Evolutionary conservation across 1,284 basidiomycete genomes (phyloP).

Genomic region (Irpex sp.): DNA sequence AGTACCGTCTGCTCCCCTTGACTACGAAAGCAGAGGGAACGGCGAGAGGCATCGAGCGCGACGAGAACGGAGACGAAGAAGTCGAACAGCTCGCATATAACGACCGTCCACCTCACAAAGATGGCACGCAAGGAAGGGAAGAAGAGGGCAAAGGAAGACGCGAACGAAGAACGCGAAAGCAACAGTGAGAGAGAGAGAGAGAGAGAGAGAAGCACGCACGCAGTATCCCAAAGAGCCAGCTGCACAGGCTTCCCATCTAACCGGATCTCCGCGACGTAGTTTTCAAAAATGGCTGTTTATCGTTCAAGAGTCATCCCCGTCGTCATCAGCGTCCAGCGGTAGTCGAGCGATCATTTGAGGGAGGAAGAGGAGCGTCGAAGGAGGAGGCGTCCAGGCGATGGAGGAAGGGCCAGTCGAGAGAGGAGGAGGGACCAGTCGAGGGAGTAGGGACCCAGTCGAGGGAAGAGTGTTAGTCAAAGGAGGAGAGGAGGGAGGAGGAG

Average conservation of each 20-base stretch:
- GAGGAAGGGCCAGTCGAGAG: no score
- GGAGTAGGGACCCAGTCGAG: no score
- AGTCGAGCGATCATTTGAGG: background rate
- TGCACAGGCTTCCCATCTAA: conserved; percentile 97
- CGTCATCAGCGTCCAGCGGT: background rate
- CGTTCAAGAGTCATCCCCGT: background rate
- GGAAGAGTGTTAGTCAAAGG: no score
- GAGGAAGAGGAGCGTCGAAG: no score
- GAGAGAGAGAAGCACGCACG: conserved; percentile 52
- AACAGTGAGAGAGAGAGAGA: background rate
- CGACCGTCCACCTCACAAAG: no score
- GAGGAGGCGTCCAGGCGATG: no score
- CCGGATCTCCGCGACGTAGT: conserved; percentile 97
- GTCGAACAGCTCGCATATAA: no score
- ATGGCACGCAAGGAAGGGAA: background rate
- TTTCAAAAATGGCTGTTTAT: conserved; percentile 85
- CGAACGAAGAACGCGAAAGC: background rate
- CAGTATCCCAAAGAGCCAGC: conserved; percentile 95
- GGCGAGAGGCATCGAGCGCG: conserved; percentile 12
- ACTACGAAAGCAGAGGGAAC: background rate
- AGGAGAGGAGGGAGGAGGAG: no score
- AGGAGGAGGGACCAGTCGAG: no score
- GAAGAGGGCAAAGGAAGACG: background rate
- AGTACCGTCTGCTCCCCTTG: conserved; percentile 9
- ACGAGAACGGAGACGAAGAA: conserved; percentile 1